phyloP scores from a whole-genome alignment of 2,329 filamentous ascomycete genomes.

The Scytalidium lignicola region DNA sequence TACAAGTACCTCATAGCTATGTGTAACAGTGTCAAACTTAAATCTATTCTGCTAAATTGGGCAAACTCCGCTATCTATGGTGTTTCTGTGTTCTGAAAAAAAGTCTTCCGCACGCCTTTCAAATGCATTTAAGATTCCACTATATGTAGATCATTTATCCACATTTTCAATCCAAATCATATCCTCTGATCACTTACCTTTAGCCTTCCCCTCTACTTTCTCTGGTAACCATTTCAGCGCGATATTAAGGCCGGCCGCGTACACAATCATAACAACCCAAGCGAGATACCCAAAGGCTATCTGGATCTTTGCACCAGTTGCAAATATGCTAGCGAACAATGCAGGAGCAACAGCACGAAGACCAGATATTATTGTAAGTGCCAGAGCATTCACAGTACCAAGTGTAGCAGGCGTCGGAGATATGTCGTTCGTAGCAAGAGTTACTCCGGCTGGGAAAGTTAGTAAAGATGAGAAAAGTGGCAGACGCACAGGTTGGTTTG shows the following conservation, averaged over 20 bases:
- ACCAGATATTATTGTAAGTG: slow-evolving; percentile 55
- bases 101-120: no score
- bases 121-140: no score
- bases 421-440: slow-evolving; percentile 71
- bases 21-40: no score
- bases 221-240: slow-evolving; percentile 30
- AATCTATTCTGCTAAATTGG: no score
- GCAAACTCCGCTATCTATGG: no score
- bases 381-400: slow-evolving; percentile 66
- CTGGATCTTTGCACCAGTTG: slow-evolving; percentile 57
- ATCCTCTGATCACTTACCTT: neutral
- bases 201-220: slow-evolving; percentile 17
- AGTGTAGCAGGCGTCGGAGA: slow-evolving; percentile 59
- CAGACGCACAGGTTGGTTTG: neutral
- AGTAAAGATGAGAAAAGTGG: slow-evolving; percentile 46
- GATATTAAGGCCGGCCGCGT: slow-evolving; percentile 31
- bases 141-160: no score
- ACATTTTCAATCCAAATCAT: no score
- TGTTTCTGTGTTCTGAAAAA: no score
- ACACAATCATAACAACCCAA: slow-evolving; percentile 50
- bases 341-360: slow-evolving; percentile 63
- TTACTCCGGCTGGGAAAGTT: slow-evolving; percentile 67
- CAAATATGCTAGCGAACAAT: slow-evolving; percentile 62
- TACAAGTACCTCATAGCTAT: no score
- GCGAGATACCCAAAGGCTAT: slow-evolving; percentile 60